phyloP scores from a whole-genome alignment of 1,139 yeast species.

The Yamadazyma friedrichii region DNA sequence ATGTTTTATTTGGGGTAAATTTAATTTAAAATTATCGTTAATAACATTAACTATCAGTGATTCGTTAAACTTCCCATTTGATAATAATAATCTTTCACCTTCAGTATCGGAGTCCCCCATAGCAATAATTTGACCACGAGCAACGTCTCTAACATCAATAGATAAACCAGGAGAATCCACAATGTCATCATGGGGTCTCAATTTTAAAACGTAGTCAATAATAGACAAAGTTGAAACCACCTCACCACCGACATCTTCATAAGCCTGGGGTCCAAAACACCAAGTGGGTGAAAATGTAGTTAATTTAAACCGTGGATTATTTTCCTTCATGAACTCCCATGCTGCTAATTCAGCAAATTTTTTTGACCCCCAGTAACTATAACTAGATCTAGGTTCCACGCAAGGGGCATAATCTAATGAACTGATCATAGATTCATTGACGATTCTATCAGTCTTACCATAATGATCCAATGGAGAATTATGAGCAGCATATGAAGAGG shows the following conservation, averaged over 20 bases:
- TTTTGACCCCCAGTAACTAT: slow-evolving; percentile 47
- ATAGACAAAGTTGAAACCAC: slow-evolving; percentile 21
- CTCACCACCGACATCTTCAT: slow-evolving; percentile 25
- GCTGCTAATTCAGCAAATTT: slow-evolving; percentile 51
- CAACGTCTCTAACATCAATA: slow-evolving; percentile 41
- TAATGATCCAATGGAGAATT: slow-evolving; percentile 15
- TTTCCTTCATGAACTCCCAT: slow-evolving; percentile 37
- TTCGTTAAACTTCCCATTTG: slow-evolving; percentile 16
- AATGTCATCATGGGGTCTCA: slow-evolving; percentile 16
- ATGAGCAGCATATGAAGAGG: slow-evolving; percentile 32
- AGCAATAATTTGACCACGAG: slow-evolving; percentile 35
- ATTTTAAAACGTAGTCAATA: slow-evolving; percentile 16
- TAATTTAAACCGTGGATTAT: slow-evolving; percentile 35
- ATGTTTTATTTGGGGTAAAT: slow-evolving; percentile 28
- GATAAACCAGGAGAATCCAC: slow-evolving; percentile 21
- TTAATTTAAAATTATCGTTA: slow-evolving; percentile 19
- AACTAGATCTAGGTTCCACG: slow-evolving; percentile 13
- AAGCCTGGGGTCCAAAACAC: slow-evolving; percentile 45
- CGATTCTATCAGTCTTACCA: slow-evolving; percentile 12
- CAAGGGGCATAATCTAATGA: slow-evolving; percentile 34
- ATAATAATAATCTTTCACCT: slow-evolving; percentile 16
- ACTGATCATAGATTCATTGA: slow-evolving; percentile 37
- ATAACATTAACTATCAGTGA: slow-evolving; percentile 23
- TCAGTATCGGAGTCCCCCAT: slow-evolving; percentile 23
- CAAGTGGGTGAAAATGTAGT: slow-evolving; percentile 46